Conservation (phyloP, 2,329 filamentous ascomycete genomes). For the Botrytis fabae region DNA sequence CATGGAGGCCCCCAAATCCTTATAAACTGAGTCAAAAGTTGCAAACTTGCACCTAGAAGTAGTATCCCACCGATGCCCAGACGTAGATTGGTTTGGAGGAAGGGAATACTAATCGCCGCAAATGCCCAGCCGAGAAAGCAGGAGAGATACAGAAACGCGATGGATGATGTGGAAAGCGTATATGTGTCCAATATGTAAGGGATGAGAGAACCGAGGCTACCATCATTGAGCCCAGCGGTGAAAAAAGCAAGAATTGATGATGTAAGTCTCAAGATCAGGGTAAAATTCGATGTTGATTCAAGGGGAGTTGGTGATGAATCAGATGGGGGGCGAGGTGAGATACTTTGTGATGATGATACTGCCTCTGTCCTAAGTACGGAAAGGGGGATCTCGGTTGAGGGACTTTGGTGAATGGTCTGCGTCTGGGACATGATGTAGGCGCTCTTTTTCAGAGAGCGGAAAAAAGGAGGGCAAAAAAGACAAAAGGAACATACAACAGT, state of each 20-base stretch:
- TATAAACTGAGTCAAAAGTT: slow-evolving; percentile 55
- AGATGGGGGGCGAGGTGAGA: background rate
- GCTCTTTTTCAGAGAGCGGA: background rate
- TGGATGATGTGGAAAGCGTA: slow-evolving; percentile 51
- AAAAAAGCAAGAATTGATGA: slow-evolving; percentile 64
- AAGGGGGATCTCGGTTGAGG: background rate
- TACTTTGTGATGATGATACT: slow-evolving; percentile 31
- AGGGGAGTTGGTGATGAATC: background rate
- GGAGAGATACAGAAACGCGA: slow-evolving; percentile 53
- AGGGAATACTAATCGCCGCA: slow-evolving; percentile 45
- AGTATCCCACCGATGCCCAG: slow-evolving; percentile 59
- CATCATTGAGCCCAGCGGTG: slow-evolving; percentile 64
- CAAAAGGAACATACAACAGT: background rate
- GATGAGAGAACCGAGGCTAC: slow-evolving; percentile 61
- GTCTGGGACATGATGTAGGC: background rate
- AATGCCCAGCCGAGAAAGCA: slow-evolving; percentile 62
- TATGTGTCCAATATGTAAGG: slow-evolving; percentile 63
- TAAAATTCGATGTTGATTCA: background rate
- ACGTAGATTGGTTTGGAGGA: slow-evolving; percentile 55
- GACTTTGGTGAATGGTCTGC: background rate
- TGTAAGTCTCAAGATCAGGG: slow-evolving; percentile 47
- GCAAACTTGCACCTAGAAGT: slow-evolving; percentile 54
- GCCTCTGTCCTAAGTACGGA: background rate
- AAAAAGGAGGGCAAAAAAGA: background rate
- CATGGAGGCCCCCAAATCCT: slow-evolving; percentile 60